Base-by-base conservation (phyloP, 2,329 filamentous ascomycete species). In the Epichloe amarillans region DNA sequence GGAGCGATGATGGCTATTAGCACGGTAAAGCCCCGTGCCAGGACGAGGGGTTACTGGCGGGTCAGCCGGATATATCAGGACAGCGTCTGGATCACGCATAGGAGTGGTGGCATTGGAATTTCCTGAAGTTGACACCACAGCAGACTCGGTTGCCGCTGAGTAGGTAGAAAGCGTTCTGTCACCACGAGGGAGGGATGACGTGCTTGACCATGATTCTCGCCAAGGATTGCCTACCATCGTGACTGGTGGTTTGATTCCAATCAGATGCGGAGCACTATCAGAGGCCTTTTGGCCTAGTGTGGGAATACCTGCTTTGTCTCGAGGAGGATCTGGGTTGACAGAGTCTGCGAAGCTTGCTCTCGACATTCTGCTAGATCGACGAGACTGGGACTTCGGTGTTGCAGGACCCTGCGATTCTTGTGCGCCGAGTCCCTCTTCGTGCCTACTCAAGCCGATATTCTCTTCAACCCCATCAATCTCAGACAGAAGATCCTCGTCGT, bases 381-480 rank as follows among this genome's bases (percentile, higher is more conserved):
- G 70, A 5, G 76, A 76, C 40, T 56, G 59, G 6, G 61, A 50
- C 39, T 56, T 60, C 3, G 62, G 60, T 19, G 58, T 57, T 44
- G 55, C 52, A 8, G 54, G 44, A 7, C 56, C 57, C 15, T 55
- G 59, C 3, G 43, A 52, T 49, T 56, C 46, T 17, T 37, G 56
- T n/a, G 57, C 57, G 37, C 50, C 51, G 5, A 56, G 48, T 19
- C 57, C 59, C 10, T 57, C 60, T 35, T 69, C 66, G 61, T 84
- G 82, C 41, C 77, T 66, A 1, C 67, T 63, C 19, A 83, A 72
- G 38, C 77, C 75, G 47, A 84, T 82, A 12, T 77, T 80, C 57
- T 83, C 82, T 55, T 84, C 80, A 15, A 80, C 71, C 37, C 79
- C 78, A 43, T 81, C 78, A 30, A 68, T 69, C 41, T 82, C 77